Evolutionary conservation across 192 early-diverging fungal genomes (phyloP).

Genomic region (Rhizophagus prolifer): DNA sequence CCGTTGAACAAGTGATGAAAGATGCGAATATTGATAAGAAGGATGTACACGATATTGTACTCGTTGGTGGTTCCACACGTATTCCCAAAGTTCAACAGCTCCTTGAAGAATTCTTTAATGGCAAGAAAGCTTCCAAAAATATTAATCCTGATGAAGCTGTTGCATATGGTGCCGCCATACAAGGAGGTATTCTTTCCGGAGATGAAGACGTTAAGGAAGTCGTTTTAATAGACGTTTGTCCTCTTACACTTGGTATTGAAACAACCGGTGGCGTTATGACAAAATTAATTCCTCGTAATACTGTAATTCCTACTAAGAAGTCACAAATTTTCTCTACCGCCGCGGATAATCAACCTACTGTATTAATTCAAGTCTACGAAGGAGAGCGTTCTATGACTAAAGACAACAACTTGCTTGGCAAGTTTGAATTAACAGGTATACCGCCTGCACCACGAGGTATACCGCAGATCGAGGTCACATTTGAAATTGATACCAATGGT

Average conservation of each 20-base stretch:
- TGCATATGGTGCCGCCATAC: constrained; percentile 96
- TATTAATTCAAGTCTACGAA: constrained; percentile 96
- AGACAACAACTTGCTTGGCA: constrained; percentile 97
- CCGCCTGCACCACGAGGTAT: constrained; percentile 93
- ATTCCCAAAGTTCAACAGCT: constrained; percentile 96
- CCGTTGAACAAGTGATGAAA: constrained; percentile 91
- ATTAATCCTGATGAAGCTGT: constrained; percentile 99
- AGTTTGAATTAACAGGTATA: constrained; percentile 95
- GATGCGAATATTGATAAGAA: constrained; percentile 83
- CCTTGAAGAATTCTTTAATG: constrained; percentile 92
- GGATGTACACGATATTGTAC: constrained; percentile 94
- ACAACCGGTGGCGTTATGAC: constrained; percentile 98
- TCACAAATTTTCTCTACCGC: constrained; percentile 98
- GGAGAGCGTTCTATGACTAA: constrained; percentile 96
- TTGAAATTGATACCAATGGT: constrained; percentile 94
- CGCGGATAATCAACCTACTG: constrained; percentile 94
- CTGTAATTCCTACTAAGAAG: constrained; percentile 94
- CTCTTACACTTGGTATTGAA: constrained; percentile 96
- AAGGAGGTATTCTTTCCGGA: constrained; percentile 88
- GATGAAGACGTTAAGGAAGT: constrained; percentile 63
- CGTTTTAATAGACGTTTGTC: constrained; percentile 91
- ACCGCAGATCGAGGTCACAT: constrained; percentile 97
- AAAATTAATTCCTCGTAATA: constrained; percentile 92
- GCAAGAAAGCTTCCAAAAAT: constrained; percentile 94
- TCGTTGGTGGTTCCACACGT: constrained; percentile 98